Conservation (phyloP, 2,329 filamentous ascomycete species). For the Periconia sp. region DNA sequence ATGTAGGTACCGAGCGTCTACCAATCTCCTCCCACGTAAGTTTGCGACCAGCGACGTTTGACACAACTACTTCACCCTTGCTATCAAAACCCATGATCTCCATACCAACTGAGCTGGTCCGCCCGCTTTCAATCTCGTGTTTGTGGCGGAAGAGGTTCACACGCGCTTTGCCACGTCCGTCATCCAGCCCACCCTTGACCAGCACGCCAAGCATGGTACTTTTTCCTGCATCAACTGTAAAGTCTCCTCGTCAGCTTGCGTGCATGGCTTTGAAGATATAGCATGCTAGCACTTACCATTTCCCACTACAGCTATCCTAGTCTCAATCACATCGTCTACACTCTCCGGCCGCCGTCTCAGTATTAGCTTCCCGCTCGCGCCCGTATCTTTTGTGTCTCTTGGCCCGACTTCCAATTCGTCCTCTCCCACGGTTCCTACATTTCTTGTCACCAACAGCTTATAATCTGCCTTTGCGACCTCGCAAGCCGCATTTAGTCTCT, state of each 20-base stretch:
- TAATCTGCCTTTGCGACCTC: constrained; percentile 71
- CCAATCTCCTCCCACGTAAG: constrained; percentile 98
- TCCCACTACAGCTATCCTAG: constrained; percentile 91
- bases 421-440: constrained; percentile 88
- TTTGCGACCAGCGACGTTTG: constrained; percentile 79
- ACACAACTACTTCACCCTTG: constrained; percentile 77
- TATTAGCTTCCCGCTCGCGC: constrained; percentile 82
- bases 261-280: neutral
- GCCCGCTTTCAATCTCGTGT: constrained; percentile 92
- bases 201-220: constrained; percentile 94
- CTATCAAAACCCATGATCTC: constrained; percentile 92
- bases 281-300: constrained; percentile 65
- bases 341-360: constrained; percentile 73
- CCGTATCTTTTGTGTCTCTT: constrained; percentile 66
- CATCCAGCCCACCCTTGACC: constrained; percentile 92
- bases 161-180: constrained; percentile 88
- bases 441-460: constrained; percentile 83
- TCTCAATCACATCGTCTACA: constrained; percentile 90
- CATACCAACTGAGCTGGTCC: constrained; percentile 96
- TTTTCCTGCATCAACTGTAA: constrained; percentile 85
- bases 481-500: constrained; percentile 66
- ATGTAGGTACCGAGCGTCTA: constrained; percentile 66
- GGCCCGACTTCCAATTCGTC: constrained; percentile 70
- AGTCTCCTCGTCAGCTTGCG: constrained; percentile 1
- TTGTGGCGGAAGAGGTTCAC: constrained; percentile 98